These are phyloP conservation scores for Verticillium tricorpus DNA, from an alignment of 2,329 filamentous ascomycete species.

Conservation along the genomic window DNA sequence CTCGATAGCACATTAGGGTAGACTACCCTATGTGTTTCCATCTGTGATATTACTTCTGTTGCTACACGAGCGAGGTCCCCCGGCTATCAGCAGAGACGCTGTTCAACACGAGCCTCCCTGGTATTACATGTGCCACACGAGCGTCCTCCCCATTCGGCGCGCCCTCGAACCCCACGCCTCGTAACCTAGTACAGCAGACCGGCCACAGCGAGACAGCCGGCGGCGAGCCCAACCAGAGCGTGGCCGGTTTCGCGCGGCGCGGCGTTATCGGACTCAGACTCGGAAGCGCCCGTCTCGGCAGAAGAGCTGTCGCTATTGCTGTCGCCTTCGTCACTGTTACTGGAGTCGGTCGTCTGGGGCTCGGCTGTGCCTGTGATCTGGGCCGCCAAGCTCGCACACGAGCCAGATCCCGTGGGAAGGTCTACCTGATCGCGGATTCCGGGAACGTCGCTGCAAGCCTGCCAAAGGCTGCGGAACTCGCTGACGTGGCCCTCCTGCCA, in stretches of 20 bases:
- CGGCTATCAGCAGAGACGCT: neutral
- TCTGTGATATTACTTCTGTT: too few species aligned
- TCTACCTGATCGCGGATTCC: slow-evolving; percentile 5
- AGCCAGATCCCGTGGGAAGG: slow-evolving; percentile 3
- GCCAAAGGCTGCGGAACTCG: slow-evolving; percentile 14
- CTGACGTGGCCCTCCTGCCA: slow-evolving; percentile 16
- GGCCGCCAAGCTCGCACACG: slow-evolving; percentile 10
- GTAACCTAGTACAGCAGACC: neutral
- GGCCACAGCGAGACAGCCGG: neutral
- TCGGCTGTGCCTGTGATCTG: slow-evolving; percentile 6
- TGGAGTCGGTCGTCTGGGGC: neutral
- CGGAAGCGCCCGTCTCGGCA: neutral
- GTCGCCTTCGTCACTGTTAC: too few species aligned
- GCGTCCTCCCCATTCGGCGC: too few species aligned
- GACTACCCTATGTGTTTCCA: too few species aligned
- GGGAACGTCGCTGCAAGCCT: slow-evolving; percentile 23
- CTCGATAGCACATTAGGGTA: neutral
- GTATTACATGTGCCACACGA: neutral
- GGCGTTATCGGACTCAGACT: neutral
- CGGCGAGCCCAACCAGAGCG: neutral
- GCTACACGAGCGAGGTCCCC: too few species aligned
- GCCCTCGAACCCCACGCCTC: neutral
- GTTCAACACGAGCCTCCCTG: neutral
- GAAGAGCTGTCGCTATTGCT: neutral
- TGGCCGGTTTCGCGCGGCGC: neutral